Evolutionary conservation across 148 eudicot species (phyloP).

Genomic region (Talinum fruticosum): DNA sequence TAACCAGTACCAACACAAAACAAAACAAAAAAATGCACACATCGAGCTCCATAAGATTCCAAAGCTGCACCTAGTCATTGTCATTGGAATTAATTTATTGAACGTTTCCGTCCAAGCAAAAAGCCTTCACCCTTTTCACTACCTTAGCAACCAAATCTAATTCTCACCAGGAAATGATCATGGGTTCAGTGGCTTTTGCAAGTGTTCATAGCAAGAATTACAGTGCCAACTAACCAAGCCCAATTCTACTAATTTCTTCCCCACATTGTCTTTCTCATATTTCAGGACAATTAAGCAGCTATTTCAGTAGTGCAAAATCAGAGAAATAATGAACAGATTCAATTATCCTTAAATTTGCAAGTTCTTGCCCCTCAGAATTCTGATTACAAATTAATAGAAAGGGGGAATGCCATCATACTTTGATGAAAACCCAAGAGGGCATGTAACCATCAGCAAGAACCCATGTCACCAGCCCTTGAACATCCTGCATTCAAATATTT

Average conservation of each 20-base stretch:
- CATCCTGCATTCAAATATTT: slow-evolving; percentile 50
- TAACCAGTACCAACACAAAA: background rate
- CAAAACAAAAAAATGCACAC: background rate
- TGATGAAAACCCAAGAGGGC: slow-evolving; percentile 93
- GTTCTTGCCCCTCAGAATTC: background rate
- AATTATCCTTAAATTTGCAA: background rate
- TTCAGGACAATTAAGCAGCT: background rate
- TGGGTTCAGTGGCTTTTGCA: background rate
- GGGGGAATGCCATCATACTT: slow-evolving; percentile 34
- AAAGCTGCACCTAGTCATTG: background rate
- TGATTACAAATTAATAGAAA: background rate
- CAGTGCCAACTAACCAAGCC: too few species aligned
- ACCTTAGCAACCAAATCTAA: background rate
- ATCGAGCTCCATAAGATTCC: background rate
- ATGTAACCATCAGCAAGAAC: slow-evolving; percentile 89
- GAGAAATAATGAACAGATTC: background rate
- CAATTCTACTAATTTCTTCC: background rate
- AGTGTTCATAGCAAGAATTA: background rate
- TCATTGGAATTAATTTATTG: too few species aligned
- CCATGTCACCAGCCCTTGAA: slow-evolving; percentile 94
- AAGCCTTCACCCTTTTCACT: background rate
- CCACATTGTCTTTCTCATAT: background rate
- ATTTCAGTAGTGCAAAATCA: background rate
- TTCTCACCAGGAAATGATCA: background rate
- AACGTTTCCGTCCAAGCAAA: background rate